phyloP scores from a whole-genome alignment of 2,329 filamentous ascomycete genomes.

The Endoconidiophora polonica region DNA sequence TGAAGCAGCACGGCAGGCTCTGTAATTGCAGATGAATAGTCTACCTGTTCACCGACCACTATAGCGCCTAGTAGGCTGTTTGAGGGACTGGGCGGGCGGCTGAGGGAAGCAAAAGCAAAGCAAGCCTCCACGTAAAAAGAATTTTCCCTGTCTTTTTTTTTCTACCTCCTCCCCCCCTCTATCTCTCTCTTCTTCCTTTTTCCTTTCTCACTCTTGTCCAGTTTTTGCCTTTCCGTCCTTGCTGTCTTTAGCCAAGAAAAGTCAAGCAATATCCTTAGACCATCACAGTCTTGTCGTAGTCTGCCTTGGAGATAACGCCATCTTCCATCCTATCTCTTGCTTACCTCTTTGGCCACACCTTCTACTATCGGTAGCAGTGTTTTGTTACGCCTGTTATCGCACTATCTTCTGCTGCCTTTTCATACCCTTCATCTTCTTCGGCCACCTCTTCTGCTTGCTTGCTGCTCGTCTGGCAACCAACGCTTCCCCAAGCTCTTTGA shows the following conservation, averaged over 20 bases:
- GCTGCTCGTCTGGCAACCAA: neutral
- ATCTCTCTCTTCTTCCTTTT: constrained; percentile 3
- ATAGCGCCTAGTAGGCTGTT: no score
- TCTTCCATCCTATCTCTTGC: constrained; percentile 1
- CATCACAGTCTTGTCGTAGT: neutral
- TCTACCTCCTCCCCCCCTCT: neutral
- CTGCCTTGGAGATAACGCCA: neutral
- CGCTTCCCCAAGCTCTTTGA: neutral
- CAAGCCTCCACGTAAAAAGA: neutral
- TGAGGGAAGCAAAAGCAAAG: neutral
- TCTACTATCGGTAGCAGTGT: neutral
- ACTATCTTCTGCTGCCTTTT: neutral
- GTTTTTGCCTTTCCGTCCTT: neutral
- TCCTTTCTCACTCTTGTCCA: neutral
- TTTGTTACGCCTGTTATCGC: constrained; percentile 3
- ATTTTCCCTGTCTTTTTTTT: neutral
- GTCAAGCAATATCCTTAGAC: neutral
- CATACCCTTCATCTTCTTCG: neutral
- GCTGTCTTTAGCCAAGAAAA: constrained; percentile 3
- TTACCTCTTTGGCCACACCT: constrained; percentile 2
- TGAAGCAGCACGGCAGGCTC: no score
- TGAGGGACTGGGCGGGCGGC: no score
- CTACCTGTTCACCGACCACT: no score
- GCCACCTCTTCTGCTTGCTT: constrained; percentile 1
- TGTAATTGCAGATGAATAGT: no score